Conservation (phyloP, 164 flowering plant genomes). For the Nymphaea colorata region DNA sequence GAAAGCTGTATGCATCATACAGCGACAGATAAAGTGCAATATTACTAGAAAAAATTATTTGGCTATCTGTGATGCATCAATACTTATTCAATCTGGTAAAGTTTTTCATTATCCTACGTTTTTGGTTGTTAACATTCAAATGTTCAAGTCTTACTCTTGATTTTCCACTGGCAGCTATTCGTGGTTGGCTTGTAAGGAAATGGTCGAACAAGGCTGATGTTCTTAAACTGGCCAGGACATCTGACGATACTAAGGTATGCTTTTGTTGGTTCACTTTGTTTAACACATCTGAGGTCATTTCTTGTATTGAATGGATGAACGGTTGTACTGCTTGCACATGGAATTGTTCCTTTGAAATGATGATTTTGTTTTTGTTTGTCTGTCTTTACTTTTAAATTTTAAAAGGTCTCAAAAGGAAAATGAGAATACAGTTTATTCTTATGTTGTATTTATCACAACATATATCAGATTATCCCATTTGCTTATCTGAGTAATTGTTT, state of each 20-base stretch:
- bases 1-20: constrained; percentile 69
- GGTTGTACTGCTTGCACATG: too few species aligned
- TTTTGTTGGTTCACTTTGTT: neutral
- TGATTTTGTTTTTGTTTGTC: too few species aligned
- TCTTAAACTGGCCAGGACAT: constrained; percentile 18
- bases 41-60: constrained; percentile 26
- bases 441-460: too few species aligned
- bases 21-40: constrained; percentile 45
- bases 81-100: constrained; percentile 76
- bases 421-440: too few species aligned
- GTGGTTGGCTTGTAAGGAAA: constrained; percentile 93
- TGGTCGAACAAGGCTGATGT: constrained; percentile 66
- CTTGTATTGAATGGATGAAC: too few species aligned
- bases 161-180: constrained; percentile 47
- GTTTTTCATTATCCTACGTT: neutral
- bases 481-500: too few species aligned
- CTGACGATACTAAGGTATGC: constrained; percentile 43
- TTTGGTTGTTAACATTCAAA: neutral
- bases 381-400: too few species aligned
- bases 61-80: constrained; percentile 36
- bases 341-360: too few species aligned
- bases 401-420: too few species aligned
- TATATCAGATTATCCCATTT: too few species aligned
- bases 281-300: too few species aligned
- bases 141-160: neutral